Evolutionary conservation across 2,329 filamentous ascomycete species (phyloP).

Genomic region (Didymella pomorum): DNA sequence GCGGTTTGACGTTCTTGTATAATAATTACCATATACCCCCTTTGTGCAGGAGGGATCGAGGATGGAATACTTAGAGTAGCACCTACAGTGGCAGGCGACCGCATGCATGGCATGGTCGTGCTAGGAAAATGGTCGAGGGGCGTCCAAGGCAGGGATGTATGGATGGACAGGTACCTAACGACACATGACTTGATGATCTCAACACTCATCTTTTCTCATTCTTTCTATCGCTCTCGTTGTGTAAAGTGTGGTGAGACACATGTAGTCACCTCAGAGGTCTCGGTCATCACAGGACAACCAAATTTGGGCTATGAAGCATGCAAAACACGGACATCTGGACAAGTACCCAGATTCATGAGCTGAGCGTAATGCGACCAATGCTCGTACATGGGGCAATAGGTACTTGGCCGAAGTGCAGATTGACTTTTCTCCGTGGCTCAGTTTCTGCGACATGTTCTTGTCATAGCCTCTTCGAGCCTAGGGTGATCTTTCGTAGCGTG

Average conservation of each 20-base stretch:
- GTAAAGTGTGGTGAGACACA: not conserved
- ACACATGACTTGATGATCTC: conserved; percentile 20
- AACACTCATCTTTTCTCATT: not conserved
- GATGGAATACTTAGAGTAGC: not conserved
- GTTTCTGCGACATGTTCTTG: conserved; percentile 14
- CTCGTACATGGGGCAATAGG: too few relatives aligned
- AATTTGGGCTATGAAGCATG: too few relatives aligned
- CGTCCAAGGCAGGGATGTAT: not conserved
- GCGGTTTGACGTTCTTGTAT: conserved; percentile 19
- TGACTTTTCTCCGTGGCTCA: conserved; percentile 13
- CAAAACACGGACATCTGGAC: too few relatives aligned
- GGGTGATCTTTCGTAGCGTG: too few relatives aligned
- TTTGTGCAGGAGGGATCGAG: conserved; percentile 13
- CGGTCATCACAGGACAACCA: too few relatives aligned
- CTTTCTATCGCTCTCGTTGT: not conserved
- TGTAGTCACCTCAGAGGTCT: too few relatives aligned
- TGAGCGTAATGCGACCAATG: too few relatives aligned
- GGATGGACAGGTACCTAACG: conserved; percentile 13
- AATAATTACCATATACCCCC: conserved; percentile 26
- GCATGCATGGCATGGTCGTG: not conserved
- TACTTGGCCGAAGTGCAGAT: conserved; percentile 1
- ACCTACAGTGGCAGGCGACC: conserved; percentile 3
- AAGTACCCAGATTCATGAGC: too few relatives aligned
- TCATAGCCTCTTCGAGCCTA: conserved; percentile 22
- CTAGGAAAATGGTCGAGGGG: not conserved